Evolutionary conservation across 176 grass and related monocot species (phyloP), one percentile per base, ranked within the genome.

Genomic region (Typha latifolia): DNA sequence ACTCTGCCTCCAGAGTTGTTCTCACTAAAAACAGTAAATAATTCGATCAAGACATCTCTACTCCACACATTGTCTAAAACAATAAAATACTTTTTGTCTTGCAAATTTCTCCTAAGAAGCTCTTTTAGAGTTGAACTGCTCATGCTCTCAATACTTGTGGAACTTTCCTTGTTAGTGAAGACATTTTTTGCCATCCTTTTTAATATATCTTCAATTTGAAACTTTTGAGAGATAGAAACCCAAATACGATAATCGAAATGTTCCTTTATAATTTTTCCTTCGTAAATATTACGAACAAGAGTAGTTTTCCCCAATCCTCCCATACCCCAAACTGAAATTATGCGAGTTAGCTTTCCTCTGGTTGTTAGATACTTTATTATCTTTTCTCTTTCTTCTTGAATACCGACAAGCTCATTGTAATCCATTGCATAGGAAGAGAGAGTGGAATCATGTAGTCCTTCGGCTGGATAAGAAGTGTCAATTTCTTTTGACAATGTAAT

Each of bases 11-110:
- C 32, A 3, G 32, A 52, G 21, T 64, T 59, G 19, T 79, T 84
- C 27, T 64, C 64, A 4, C 66, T 61, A 69, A 84, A 79, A 69
- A 69, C 76, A 65, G 12, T 43, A 14, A 68, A 76, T 70, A 79
- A 49, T n/a, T 63, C 69, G 18, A 61, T 37, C 76, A 66, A 79
- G 49, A 71, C 68, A 31, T 84, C 77, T 52, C 18, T 71, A 31
- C 68, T 80, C 82, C 82, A 84, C 14, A 85, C 15, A 64, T 85
- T 77, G 68, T 81, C 82, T 66, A 85, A 5, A 14, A 82, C 43
- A 62, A 82, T 72, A 12, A 82, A 62, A 29, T 82, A 82, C 22
- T 32, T 85, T 31, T 67, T 85, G 7, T 29, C 22, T 55, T 76
- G 47, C 8, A 84, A 47, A 62, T 76, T 56, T 69, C 14, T 57